These are phyloP conservation scores for Sugiyamaella americana DNA, from an alignment of 805 yeast genomes.

Conservation along the genomic window DNA sequence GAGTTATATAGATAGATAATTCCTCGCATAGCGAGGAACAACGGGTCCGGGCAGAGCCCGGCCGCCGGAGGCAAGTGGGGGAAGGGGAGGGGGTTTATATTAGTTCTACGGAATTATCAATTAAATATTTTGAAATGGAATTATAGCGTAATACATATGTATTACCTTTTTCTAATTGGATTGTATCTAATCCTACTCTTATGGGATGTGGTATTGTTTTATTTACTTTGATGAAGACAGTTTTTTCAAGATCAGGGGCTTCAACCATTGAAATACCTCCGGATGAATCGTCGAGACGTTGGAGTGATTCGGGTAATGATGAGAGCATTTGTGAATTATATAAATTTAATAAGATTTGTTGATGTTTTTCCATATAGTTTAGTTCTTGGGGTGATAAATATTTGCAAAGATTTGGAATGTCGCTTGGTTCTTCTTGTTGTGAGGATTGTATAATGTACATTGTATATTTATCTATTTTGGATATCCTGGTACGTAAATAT, in stretches of 20 bases:
- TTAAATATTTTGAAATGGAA: constrained; percentile 39
- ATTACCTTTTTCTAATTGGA: constrained; percentile 55
- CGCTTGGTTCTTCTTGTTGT: neutral
- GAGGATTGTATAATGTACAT: constrained; percentile 47
- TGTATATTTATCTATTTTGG: constrained; percentile 63
- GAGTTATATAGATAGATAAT: too few relatives aligned
- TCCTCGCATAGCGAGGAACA: too few relatives aligned
- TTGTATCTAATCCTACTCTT: constrained; percentile 40
- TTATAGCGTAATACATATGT: constrained; percentile 71
- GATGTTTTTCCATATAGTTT: constrained; percentile 62
- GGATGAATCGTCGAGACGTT: constrained; percentile 67
- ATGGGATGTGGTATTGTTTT: constrained; percentile 37
- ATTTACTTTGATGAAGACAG: constrained; percentile 67
- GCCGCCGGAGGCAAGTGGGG: too few relatives aligned
- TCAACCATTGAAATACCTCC: constrained; percentile 61
- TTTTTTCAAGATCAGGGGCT: constrained; percentile 65
- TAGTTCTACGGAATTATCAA: constrained; percentile 39
- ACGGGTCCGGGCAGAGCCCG: too few relatives aligned
- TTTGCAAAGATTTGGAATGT: constrained; percentile 20
- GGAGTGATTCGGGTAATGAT: constrained; percentile 61
- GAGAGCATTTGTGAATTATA: constrained; percentile 63
- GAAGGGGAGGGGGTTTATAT: too few relatives aligned
- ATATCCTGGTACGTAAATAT: constrained; percentile 69
- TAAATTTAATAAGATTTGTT: constrained; percentile 54
- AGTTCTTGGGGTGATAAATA: constrained; percentile 56